A percentile compares a stretch with the other conserved stretches of the same genome.
These are phyloP conservation scores for Leucocoprinus leucothites DNA, from an alignment of 768 basidiomycete genomes.

Conservation along the genomic window DNA sequence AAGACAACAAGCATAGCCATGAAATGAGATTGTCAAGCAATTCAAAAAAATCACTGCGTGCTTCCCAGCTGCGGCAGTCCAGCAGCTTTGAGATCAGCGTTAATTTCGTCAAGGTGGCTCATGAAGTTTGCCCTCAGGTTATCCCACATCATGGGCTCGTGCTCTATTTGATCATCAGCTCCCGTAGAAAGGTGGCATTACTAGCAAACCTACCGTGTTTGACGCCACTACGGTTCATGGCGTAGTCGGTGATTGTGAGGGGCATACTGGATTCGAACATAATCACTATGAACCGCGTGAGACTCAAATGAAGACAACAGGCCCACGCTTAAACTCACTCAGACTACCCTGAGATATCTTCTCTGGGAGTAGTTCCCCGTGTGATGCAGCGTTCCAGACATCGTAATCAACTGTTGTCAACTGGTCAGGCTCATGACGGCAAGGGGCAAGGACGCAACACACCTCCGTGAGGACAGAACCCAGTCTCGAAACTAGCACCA, in stretches of 20 bases:
- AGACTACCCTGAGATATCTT: constrained; percentile 51
- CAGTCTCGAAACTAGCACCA: constrained; percentile 59
- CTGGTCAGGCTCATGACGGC: background rate
- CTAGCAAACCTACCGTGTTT: constrained; percentile 43
- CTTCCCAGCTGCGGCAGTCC: constrained; percentile 31
- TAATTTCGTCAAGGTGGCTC: constrained; percentile 54
- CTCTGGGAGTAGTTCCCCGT: constrained; percentile 48
- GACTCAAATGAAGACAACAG: background rate
- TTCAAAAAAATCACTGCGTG: constrained; percentile 9
- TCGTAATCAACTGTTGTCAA: constrained; percentile 49
- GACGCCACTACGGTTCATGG: constrained; percentile 55
- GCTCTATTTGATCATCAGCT: constrained; percentile 31
- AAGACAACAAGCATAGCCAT: too few relatives aligned
- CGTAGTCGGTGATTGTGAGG: constrained; percentile 63
- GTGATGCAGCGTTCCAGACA: constrained; percentile 54
- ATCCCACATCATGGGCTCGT: constrained; percentile 69
- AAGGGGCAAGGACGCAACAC: constrained; percentile 11
- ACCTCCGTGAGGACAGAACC: constrained; percentile 67
- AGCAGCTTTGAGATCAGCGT: constrained; percentile 41
- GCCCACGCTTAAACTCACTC: constrained; percentile 29
- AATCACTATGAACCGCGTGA: constrained; percentile 32
- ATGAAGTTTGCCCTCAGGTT: constrained; percentile 54
- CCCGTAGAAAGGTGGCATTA: background rate
- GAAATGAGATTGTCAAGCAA: too few relatives aligned
- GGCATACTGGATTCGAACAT: constrained; percentile 67